phyloP scores from a whole-genome alignment of 805 yeast species.

The Wickerhamomyces chaumierensis region DNA sequence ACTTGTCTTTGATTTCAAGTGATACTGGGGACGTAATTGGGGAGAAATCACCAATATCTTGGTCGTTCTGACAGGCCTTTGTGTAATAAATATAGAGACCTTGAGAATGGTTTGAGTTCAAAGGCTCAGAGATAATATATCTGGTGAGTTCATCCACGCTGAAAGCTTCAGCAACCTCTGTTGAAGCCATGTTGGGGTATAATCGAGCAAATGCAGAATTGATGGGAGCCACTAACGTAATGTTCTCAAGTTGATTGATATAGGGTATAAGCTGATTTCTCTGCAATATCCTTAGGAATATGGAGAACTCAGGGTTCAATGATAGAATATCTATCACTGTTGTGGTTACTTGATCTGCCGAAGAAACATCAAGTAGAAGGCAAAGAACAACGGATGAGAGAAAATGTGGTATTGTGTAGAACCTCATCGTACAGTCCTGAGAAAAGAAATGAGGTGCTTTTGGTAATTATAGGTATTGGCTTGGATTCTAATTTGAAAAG shows the following conservation, averaged over 20 bases:
- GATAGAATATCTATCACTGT: slow-evolving; percentile 64
- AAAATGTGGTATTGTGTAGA: too few species aligned
- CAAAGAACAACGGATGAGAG: too few species aligned
- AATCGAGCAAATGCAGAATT: slow-evolving; percentile 55
- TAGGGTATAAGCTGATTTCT: slow-evolving; percentile 48
- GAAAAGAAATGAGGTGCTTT: too few species aligned
- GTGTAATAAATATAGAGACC: slow-evolving; percentile 8
- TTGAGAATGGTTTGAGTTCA: slow-evolving; percentile 4
- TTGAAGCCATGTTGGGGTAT: not conserved
- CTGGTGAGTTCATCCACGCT: slow-evolving; percentile 4
- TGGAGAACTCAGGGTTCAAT: slow-evolving; percentile 53
- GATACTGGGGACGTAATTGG: slow-evolving; percentile 21
- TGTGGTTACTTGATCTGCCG: slow-evolving; percentile 13
- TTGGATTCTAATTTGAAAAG: too few species aligned
- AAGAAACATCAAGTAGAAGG: too few species aligned
- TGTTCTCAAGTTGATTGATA: slow-evolving; percentile 46
- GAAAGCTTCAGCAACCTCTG: slow-evolving; percentile 1
- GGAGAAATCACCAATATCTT: slow-evolving; percentile 5
- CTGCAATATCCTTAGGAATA: slow-evolving; percentile 51
- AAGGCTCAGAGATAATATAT: slow-evolving; percentile 9
- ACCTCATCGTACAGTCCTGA: too few species aligned
- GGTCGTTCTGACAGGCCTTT: slow-evolving; percentile 2
- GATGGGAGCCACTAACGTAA: slow-evolving; percentile 72
- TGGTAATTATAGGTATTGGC: too few species aligned
- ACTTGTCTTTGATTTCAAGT: slow-evolving; percentile 4